Conservation (phyloP, 192 early-diverging fungal genomes). For the Coemansia sp. region DNA sequence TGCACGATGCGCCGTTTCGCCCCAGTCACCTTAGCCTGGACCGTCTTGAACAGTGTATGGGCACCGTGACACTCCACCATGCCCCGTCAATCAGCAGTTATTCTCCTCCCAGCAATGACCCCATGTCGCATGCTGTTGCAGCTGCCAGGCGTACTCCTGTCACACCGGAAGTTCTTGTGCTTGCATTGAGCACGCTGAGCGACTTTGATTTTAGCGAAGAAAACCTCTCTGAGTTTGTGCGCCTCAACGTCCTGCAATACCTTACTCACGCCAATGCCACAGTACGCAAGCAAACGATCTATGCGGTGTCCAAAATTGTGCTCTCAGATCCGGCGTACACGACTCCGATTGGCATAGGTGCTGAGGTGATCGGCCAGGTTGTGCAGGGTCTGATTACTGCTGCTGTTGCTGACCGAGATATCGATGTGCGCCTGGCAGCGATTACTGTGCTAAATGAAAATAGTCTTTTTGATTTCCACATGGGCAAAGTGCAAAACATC, state of each 20-base stretch:
- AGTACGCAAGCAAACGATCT: slow-evolving; percentile 74
- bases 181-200: slow-evolving; percentile 85
- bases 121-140: slow-evolving; percentile 11
- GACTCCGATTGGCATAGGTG: slow-evolving; percentile 67
- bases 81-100: not conserved
- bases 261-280: slow-evolving; percentile 74
- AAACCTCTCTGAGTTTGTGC: slow-evolving; percentile 86
- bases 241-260: slow-evolving; percentile 81
- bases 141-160: slow-evolving; percentile 13
- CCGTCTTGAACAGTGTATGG: slow-evolving; percentile 28
- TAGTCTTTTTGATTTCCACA: slow-evolving; percentile 82
- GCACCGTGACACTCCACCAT: slow-evolving; percentile 17
- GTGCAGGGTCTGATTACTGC: slow-evolving; percentile 84
- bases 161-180: slow-evolving; percentile 60
- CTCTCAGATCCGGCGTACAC: slow-evolving; percentile 82
- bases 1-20: slow-evolving; percentile 78
- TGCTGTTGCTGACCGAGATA: slow-evolving; percentile 76
- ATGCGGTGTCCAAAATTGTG: slow-evolving; percentile 81
- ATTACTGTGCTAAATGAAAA: slow-evolving; percentile 53
- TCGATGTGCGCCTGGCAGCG: slow-evolving; percentile 27
- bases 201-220: slow-evolving; percentile 83
- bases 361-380: slow-evolving; percentile 83
- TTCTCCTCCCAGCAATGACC: not conserved
- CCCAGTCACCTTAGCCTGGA: slow-evolving; percentile 26
- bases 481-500: slow-evolving; percentile 91